These are phyloP conservation scores for Hemisphaericaspora xylanilytica DNA, from an alignment of 1,139 yeast species.

Conservation along the genomic window DNA sequence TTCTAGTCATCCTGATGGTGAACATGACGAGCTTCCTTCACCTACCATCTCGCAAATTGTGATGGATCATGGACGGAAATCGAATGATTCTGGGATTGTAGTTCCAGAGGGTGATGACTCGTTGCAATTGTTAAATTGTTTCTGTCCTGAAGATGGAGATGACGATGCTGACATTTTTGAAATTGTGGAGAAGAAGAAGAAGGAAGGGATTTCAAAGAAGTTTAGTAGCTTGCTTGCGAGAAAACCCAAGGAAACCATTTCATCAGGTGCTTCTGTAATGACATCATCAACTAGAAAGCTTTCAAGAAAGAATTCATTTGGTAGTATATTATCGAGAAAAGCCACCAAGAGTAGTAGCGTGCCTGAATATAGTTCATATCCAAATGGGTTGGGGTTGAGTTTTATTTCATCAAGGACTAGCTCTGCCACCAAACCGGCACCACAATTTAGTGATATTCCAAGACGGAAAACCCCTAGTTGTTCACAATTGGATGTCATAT, in stretches of 20 bases:
- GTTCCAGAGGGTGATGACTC: constrained; percentile 16
- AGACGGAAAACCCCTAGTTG: too few relatives aligned
- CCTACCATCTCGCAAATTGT: not conserved
- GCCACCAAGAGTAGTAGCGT: too few relatives aligned
- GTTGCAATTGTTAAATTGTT: constrained; percentile 6
- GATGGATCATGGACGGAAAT: too few relatives aligned
- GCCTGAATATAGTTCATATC: too few relatives aligned
- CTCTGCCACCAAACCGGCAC: too few relatives aligned
- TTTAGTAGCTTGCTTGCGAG: not conserved
- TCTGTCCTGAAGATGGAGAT: not conserved
- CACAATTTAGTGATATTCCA: too few relatives aligned
- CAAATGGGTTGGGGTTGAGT: too few relatives aligned
- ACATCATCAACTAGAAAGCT: not conserved
- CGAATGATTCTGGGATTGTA: not conserved
- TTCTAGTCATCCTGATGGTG: constrained; percentile 14
- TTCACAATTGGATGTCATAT: too few relatives aligned
- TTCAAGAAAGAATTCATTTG: not conserved
- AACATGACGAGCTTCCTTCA: constrained; percentile 8
- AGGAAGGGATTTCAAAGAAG: not conserved
- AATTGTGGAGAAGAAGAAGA: not conserved
- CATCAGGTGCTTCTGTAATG: too few relatives aligned
- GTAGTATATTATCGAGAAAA: not conserved
- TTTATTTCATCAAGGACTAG: too few relatives aligned
- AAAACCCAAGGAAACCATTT: not conserved
- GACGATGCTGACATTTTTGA: too few relatives aligned